Evolutionary conservation across 345 rosid genomes (phyloP).

Genomic region (Salix caprea): DNA sequence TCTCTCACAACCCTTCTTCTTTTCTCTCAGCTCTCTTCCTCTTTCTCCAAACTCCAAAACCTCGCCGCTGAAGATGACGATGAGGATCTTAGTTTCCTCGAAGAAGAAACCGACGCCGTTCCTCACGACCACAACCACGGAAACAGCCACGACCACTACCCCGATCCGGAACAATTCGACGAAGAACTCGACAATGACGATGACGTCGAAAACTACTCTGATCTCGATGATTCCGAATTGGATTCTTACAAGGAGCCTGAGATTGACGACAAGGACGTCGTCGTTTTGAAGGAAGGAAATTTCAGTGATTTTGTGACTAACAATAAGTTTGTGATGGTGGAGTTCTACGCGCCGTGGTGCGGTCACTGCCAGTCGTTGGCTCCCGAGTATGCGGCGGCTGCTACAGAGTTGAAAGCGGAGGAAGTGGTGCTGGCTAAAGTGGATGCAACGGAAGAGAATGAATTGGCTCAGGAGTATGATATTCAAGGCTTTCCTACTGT

Average conservation of each 20-base stretch:
- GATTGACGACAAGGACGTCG: conserved; percentile 87
- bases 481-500: conserved; percentile 93
- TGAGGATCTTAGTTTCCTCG: conserved; percentile 85
- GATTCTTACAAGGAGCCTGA: conserved; percentile 56
- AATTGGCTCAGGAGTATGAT: conserved; percentile 69
- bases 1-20: conserved; percentile 49
- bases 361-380: conserved; percentile 96
- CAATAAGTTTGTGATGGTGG: conserved; percentile 80
- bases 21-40: conserved; percentile 41
- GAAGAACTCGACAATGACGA: neutral
- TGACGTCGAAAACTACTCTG: conserved; percentile 51
- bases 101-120: conserved; percentile 36
- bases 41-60: conserved; percentile 31
- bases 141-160: conserved; percentile 41
- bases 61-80: conserved; percentile 36
- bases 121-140: conserved; percentile 16
- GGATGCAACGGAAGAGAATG: conserved; percentile 91
- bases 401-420: conserved; percentile 70
- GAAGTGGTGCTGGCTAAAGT: conserved; percentile 83
- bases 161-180: conserved; percentile 57
- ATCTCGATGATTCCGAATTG: conserved; percentile 53
- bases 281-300: conserved; percentile 69
- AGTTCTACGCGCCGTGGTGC: conserved; percentile 99
- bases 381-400: conserved; percentile 97
- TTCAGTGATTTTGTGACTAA: conserved; percentile 62